These are phyloP conservation scores for Pseudevernia furfuracea DNA, from an alignment of 495 filamentous ascomycete species.

Conservation along the genomic window DNA sequence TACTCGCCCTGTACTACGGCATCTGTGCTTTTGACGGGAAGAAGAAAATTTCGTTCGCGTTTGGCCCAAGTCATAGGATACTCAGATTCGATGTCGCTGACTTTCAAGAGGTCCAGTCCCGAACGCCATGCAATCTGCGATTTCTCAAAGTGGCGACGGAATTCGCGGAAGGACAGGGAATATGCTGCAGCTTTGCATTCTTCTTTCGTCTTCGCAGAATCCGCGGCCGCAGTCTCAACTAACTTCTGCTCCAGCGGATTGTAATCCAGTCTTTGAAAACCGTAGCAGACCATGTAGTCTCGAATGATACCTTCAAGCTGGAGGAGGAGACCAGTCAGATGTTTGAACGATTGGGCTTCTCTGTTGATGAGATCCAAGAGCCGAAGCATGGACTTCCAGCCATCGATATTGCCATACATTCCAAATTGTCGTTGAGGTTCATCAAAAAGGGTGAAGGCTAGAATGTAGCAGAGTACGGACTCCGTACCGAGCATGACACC, in stretches of 20 bases:
- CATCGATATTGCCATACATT: conserved; percentile 35
- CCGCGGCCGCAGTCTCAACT: background rate
- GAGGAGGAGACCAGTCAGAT: conserved; percentile 37
- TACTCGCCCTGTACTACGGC: conserved; percentile 36
- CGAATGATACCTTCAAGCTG: conserved; percentile 44
- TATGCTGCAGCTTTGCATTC: conserved; percentile 11
- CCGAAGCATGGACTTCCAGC: conserved; percentile 45
- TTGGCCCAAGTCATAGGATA: conserved; percentile 44
- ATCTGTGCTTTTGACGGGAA: conserved; percentile 29
- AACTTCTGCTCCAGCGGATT: conserved; percentile 26
- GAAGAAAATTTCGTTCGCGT: conserved; percentile 31
- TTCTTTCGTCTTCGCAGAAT: conserved; percentile 8
- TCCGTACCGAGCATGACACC: conserved; percentile 42
- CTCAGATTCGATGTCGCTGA: conserved; percentile 36
- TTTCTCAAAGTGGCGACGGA: conserved; percentile 19
- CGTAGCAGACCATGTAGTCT: conserved; percentile 39
- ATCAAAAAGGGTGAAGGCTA: conserved; percentile 44
- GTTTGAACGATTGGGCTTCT: conserved; percentile 34
- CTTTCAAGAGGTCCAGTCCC: conserved; percentile 38
- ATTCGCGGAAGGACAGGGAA: background rate
- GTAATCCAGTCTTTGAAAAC: conserved; percentile 40
- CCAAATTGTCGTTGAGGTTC: conserved; percentile 29
- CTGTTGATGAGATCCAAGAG: conserved; percentile 41
- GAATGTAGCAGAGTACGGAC: conserved; percentile 43
- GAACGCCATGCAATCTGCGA: conserved; percentile 41